These are phyloP conservation scores for Termitomyces sp. DNA, from an alignment of 768 basidiomycete species.

Conservation along the genomic window DNA sequence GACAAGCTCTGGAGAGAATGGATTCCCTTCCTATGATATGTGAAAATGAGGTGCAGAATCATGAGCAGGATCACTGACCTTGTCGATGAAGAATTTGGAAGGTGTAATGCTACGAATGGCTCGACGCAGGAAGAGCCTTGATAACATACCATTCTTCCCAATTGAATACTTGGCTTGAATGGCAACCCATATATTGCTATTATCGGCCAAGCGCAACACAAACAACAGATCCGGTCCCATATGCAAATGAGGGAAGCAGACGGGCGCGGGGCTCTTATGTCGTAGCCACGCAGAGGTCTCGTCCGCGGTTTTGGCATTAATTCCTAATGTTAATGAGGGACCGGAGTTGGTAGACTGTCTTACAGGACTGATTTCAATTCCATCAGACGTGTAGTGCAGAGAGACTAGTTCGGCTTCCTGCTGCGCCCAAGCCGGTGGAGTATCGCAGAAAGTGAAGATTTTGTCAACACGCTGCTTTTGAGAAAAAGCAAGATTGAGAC, in stretches of 20 bases:
- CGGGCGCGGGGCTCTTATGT: constrained; percentile 23
- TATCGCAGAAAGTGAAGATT: constrained; percentile 30
- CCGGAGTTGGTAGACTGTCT: constrained; percentile 24
- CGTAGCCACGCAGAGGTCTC: constrained; percentile 30
- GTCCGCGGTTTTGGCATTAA: constrained; percentile 29
- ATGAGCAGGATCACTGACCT: constrained; percentile 19
- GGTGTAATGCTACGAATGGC: constrained; percentile 40
- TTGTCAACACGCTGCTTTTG: constrained; percentile 24
- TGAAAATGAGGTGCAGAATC: neutral
- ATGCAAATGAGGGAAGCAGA: constrained; percentile 34
- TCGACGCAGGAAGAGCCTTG: constrained; percentile 24
- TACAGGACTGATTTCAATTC: constrained; percentile 23
- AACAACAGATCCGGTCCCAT: constrained; percentile 43
- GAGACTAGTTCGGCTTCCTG: constrained; percentile 33
- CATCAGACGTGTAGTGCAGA: constrained; percentile 20
- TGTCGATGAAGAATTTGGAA: constrained; percentile 32
- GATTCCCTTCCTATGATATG: constrained; percentile 26
- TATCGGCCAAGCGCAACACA: constrained; percentile 29
- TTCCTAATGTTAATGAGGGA: constrained; percentile 32
- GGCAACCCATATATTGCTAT: constrained; percentile 34
- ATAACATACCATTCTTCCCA: constrained; percentile 26
- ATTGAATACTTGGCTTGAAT: constrained; percentile 35
- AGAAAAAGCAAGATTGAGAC: constrained; percentile 33
- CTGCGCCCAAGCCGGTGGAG: constrained; percentile 29
- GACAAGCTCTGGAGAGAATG: constrained; percentile 27